phyloP scores from a whole-genome alignment of 768 basidiomycete species.

The Porpolomopsis calyptriformis region DNA sequence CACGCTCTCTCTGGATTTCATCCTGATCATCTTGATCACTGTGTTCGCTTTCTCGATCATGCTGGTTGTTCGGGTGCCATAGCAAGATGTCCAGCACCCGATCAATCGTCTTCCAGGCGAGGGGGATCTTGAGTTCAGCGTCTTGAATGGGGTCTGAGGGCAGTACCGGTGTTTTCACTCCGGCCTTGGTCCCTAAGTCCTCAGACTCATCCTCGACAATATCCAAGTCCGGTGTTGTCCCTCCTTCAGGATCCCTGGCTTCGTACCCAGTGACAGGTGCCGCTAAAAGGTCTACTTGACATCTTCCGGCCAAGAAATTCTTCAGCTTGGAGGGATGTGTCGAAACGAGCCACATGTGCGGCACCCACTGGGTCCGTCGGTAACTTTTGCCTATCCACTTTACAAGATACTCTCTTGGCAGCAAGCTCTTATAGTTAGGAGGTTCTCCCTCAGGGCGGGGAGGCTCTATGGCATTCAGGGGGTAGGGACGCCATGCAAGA shows the following conservation, averaged over 20 bases:
- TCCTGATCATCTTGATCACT: slow-evolving; percentile 18
- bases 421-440: slow-evolving; percentile 42
- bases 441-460: slow-evolving; percentile 26
- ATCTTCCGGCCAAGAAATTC: slow-evolving; percentile 62
- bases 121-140: slow-evolving; percentile 66
- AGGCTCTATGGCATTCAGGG: slow-evolving; percentile 50
- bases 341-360: slow-evolving; percentile 81
- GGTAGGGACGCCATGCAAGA: slow-evolving; percentile 84
- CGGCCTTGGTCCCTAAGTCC: slow-evolving; percentile 25
- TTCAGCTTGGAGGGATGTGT: slow-evolving; percentile 58
- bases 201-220: slow-evolving; percentile 26
- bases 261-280: slow-evolving; percentile 29
- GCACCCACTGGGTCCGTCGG: slow-evolving; percentile 76
- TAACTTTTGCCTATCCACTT: slow-evolving; percentile 82
- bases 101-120: slow-evolving; percentile 81
- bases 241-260: slow-evolving; percentile 21
- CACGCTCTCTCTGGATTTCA: slow-evolving; percentile 22
- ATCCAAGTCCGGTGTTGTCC: slow-evolving; percentile 27
- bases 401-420: slow-evolving; percentile 88
- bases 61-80: slow-evolving; percentile 33
- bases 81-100: slow-evolving; percentile 77
- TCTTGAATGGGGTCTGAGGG: slow-evolving; percentile 42
- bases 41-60: slow-evolving; percentile 20
- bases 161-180: slow-evolving; percentile 16
- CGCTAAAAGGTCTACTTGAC: slow-evolving; percentile 55